Conservation (phyloP, 768 basidiomycete genomes). For the Tricholoma furcatifolium region DNA sequence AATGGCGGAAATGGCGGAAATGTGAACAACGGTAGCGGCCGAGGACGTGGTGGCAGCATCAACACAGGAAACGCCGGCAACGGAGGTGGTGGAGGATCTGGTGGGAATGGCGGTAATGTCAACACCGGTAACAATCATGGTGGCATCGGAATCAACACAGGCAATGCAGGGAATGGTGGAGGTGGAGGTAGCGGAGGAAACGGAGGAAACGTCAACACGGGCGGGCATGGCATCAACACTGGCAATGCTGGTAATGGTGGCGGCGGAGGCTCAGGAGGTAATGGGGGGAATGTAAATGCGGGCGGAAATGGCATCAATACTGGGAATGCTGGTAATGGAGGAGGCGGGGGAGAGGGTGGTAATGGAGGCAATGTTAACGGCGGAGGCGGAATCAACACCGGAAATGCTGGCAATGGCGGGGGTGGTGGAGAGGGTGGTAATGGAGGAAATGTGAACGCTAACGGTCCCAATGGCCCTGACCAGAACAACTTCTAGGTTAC, state of each 20-base stretch:
- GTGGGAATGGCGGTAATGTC: background rate
- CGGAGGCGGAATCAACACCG: background rate
- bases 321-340: conserved; percentile 1
- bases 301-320: background rate
- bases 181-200: background rate
- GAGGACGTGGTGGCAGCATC: background rate
- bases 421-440: background rate
- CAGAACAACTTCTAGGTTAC: background rate
- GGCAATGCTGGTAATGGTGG: conserved; percentile 2
- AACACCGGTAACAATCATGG: background rate
- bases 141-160: background rate
- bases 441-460: background rate
- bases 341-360: background rate
- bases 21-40: background rate
- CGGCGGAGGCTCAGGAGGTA: background rate
- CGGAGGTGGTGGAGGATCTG: background rate
- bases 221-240: background rate
- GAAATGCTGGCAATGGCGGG: background rate
- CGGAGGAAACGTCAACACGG: conserved; percentile 3
- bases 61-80: background rate
- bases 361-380: conserved; percentile 4
- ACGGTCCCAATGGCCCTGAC: conserved; percentile 4
- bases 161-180: conserved; percentile 5
- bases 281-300: conserved; percentile 2
- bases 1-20: background rate